Base-by-base conservation (phyloP, 2,329 filamentous ascomycete genomes). In the Diaporthe sp. region DNA sequence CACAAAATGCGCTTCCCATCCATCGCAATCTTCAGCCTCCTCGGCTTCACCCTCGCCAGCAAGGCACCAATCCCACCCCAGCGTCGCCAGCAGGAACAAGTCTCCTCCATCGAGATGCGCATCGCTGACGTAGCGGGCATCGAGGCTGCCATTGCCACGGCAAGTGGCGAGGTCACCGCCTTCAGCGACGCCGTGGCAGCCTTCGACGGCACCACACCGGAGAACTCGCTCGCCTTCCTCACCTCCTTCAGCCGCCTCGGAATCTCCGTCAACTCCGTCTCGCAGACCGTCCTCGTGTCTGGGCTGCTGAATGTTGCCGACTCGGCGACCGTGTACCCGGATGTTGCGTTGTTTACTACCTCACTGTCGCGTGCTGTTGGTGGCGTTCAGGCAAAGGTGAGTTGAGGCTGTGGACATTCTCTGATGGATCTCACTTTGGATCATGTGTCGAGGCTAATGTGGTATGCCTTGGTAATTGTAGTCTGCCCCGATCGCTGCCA, bases 271-370 rank as follows among this genome's bases (percentile, higher is more conserved):
- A 67, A 67, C 28, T n/a, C 63, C 9, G 63, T 51, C 20, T 67
- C 63, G 44, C 63, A 67, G 63, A 51, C 63, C 6, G 47, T 68
- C 6, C 28, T 68, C 1, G 17, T 68, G 13, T 68, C 44, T 10
- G 63, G 63, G 3, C 47, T 68, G 28, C 47, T 68, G 10, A 53
- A 39, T 12, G 63, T 68, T 34, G 63, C 63, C 3, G 47, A 68
- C 63, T 68, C 63, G 44, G 63, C 63, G 2, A 47, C 63, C 25
- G 63, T 68, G 28, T 68, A 68, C 31, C 63, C 47, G 44, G 63
- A 68, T 25, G 63, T 68, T n/a, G 63, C 63, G 28, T 22, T 68
- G 31, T 68, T 68, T 39, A 68, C 63, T 3, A 68, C 47, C 22
- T 51, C 63, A 4, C 63, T 68, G 3, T 68, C 63, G 31, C 63